Conservation (phyloP, 73 alveolate genomes). For the Paramecium biaurelia region DNA sequence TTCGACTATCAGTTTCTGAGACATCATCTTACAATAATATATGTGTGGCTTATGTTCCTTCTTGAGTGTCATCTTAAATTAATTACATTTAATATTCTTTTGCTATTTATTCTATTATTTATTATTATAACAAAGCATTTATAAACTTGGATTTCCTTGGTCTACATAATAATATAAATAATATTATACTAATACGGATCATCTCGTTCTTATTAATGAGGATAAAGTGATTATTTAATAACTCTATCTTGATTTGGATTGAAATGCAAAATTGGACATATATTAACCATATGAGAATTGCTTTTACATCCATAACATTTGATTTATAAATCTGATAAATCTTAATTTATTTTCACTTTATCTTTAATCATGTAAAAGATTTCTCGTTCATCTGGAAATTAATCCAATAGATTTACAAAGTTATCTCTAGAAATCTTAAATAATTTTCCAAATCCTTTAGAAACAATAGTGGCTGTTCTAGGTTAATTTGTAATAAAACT, state of each 20-base stretch:
- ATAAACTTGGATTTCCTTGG: conserved; percentile 12
- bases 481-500: conserved; percentile 15
- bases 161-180: neutral
- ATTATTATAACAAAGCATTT: neutral
- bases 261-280: conserved; percentile 17
- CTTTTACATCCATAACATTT: conserved; percentile 47
- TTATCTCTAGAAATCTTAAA: conserved; percentile 17
- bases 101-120: neutral
- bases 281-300: conserved; percentile 1
- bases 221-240: neutral
- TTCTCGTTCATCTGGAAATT: conserved; percentile 31
- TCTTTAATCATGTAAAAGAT: conserved; percentile 6
- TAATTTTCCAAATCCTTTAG: conserved; percentile 29
- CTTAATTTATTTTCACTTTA: neutral
- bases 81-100: neutral
- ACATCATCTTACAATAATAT: neutral
- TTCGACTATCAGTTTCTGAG: neutral
- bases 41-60: neutral
- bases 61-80: neutral
- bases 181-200: conserved; percentile 4
- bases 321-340: neutral
- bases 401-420: neutral
- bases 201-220: conserved; percentile 28
- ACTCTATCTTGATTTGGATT: conserved; percentile 27
- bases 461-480: conserved; percentile 26